Evolutionary conservation across 331 rosid genomes (phyloP), one percentile per base, ranked within the genome.

Genomic region (Saraca asoca): DNA sequence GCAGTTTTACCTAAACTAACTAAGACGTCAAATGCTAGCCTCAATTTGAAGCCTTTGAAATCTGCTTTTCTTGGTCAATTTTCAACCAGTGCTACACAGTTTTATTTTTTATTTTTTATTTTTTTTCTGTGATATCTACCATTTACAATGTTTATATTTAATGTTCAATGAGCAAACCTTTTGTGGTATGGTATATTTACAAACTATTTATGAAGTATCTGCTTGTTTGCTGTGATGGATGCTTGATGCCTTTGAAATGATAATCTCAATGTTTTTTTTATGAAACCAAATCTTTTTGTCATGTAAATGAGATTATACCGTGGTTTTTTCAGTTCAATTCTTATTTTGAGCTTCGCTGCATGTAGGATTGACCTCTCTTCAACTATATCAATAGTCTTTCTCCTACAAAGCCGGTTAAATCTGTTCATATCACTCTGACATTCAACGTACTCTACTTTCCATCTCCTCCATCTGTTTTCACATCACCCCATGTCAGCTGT

Each of bases 331-430:
- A 37, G 58, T 58, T 69, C 51, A 53, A 51, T 31, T 61, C 37
- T 51, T 5, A 33, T 19, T 65, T 38, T 44, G 39, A n/a, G 55
- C 63, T 57, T 66, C 35, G 42, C 18, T 68, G 14, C 62, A 9
- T 73, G 87, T 90, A 93, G 98, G 98, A 90, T 73, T 90, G 97
- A 55, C 91, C 94, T 7, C 85, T 93, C 14, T 93, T 90, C 79
- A 88, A 77, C 80, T 93, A 81, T 43, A 75, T 87, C 74, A 93
- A 68, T 24, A 86, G 51, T 75, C 96, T 90, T 51, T 93, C 98
- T 69, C 98, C 98, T 57, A 86, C 86, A 65, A 81, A 80, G 79
- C 91, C 97, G 0, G 94, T 86, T 5, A 86, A 88, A 73, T 85
- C 96, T 34, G 62, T 69, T 42, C 89, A 81, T 68, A 7, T 74